Base-by-base conservation (phyloP, 148 eudicot genomes). In the Bassia scoparia region DNA sequence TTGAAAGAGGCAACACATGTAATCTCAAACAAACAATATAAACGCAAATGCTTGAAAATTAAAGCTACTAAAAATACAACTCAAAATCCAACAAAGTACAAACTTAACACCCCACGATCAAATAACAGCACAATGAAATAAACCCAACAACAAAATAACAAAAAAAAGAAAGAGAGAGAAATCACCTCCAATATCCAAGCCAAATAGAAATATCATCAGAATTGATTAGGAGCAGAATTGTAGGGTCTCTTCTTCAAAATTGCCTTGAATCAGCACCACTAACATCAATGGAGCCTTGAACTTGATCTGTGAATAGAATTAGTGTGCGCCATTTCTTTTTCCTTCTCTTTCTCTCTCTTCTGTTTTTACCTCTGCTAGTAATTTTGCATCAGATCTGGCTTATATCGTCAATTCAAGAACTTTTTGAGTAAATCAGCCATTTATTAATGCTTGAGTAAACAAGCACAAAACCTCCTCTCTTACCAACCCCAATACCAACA, bases 121-220 rank as follows among this genome's bases (percentile, higher is more conserved):
- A 33, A 63, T 26, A 49, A 15, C 68, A 61, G 48, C 20, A 46
- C 34, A 43, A 31, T 24, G 12, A 38, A 33, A 43, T 16, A 16
- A 34, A 43, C 24, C 7, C 48, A 59, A 67, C 48, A 20, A 33
- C 20, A 74, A 44, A 44, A 72, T 24, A 8, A 65, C 21, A 46
- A 30, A 17, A 29, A 59, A 60, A 20, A 17, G 12, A 46, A 62
- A 53, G 20, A 15, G 27, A 14, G 18, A 61, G 15, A 62, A 65
- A 35, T 65, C 53, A 95, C 98, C 98, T 89, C 98, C 98, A 84
- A 95, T 95, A 71, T 95, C 98, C 75, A 95, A 76, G 98, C 97
- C 84, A 95, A 78, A 74, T 91, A 68, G 93, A 95, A 53, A 91
- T 91, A 78, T 95, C 98, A 89, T 95, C 98, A 84, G 96, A 88